A percentile compares a stretch with the other conserved stretches of the same genome.
phyloP scores from a whole-genome alignment of 805 yeast species.

The Pichia paraexigua region DNA sequence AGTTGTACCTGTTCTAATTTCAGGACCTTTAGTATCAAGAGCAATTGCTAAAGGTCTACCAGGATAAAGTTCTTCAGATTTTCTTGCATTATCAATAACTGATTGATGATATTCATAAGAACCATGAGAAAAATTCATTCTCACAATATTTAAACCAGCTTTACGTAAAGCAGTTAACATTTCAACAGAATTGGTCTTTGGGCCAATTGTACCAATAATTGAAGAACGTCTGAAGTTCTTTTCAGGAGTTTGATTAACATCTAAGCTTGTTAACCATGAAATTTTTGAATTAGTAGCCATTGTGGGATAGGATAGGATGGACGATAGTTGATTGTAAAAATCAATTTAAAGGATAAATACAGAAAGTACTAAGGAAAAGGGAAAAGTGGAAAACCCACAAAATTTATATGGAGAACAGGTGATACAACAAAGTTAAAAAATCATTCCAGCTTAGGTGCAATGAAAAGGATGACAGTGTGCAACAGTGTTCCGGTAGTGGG shows the following conservation, averaged over 20 bases:
- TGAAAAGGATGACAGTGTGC: neutral
- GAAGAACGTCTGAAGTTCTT: conserved; percentile 85
- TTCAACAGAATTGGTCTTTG: conserved; percentile 90
- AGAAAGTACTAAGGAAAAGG: neutral
- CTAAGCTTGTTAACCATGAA: conserved; percentile 78
- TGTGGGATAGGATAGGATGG: neutral
- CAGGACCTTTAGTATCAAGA: conserved; percentile 98
- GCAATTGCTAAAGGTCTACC: conserved; percentile 99
- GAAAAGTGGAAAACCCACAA: neutral
- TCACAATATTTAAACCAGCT: conserved; percentile 95
- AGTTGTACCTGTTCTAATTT: conserved; percentile 98
- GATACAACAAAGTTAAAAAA: neutral
- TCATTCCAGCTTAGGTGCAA: neutral
- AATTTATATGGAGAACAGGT: neutral
- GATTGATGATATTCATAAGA: conserved; percentile 95
- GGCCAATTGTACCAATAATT: conserved; percentile 98
- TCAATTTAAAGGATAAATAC: too few relatives aligned
- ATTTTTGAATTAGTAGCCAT: conserved; percentile 36
- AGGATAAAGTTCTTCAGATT: conserved; percentile 80
- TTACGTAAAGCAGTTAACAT: conserved; percentile 79
- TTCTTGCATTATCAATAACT: conserved; percentile 92
- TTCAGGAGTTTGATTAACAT: conserved; percentile 68
- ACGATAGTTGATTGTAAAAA: neutral
- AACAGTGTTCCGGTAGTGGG: neutral
- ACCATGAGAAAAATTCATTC: conserved; percentile 99